Base-by-base conservation (phyloP, 495 filamentous ascomycete species). In the Glonium stellatum region DNA sequence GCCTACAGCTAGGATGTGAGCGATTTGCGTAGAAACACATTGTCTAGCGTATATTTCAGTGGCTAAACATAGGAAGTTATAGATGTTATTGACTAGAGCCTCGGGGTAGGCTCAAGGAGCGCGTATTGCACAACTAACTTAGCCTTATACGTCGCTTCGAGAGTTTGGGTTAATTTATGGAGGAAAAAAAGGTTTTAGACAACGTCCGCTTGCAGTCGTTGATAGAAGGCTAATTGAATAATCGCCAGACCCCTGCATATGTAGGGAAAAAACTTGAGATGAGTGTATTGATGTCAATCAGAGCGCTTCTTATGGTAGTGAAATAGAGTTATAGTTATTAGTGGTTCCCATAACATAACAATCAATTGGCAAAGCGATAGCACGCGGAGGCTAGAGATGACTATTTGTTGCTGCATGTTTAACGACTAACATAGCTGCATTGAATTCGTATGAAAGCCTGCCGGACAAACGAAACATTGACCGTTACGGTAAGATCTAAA, bases 391-490 rank as follows among this genome's bases (percentile, higher is more conserved):
- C 25, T 1, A 8, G 48, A 27, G 48, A 22, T 51, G 25, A 13
- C 25, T 51, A 51, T 51, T 51, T 51, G 48, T 31, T 27, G 48
- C 18, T 51, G 48, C 25, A 51, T 51, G 48, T 51, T 27, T 51
- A 25, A 10, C 21, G 1, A 51, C 48, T 51, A 8, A 25, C 23
- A 51, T 13, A 44, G 21, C 23, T 23, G 48, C 23, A 51, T 25
- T 23, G 48, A 10, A 23, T 23, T 22, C n/a, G 48, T 23, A 25
- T 9, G 25, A 51, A 13, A 25, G 19, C 21, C 21, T 51, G 21
- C 5, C 48, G 31, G 48, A 51, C 48, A 51, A 51, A 51, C 48
- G 31, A 51, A 25, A 25, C 4, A 31, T 31, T 31, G 27, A 6
- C 27, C 6, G 19, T 51, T 13, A 22, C 48, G 48, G 48, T 51